A percentile compares a stretch with the other conserved stretches of the same genome.
Evolutionary conservation across 129 eudicot genomes (phyloP).

Genomic region (Centaurea solstitialis): DNA sequence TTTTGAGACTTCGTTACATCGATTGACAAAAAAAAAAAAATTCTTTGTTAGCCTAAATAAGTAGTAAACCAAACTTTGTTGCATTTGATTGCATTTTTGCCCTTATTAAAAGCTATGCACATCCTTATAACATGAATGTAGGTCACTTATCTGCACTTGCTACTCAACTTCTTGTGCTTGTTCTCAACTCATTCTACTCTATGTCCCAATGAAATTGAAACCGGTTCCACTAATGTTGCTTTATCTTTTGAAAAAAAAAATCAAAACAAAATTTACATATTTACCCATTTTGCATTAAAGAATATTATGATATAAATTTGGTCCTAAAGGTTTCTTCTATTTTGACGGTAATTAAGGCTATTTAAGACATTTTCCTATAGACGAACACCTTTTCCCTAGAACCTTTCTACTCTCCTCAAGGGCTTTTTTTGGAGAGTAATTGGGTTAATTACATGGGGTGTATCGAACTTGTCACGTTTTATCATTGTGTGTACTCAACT

Average conservation of each 20-base stretch:
- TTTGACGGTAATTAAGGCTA: neutral
- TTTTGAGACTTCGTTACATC: neutral
- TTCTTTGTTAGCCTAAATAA: too few relatives aligned
- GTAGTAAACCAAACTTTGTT: neutral
- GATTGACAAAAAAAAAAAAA: neutral
- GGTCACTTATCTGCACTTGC: constrained; percentile 4
- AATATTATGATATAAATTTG: neutral
- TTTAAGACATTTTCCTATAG: neutral
- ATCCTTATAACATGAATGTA: neutral
- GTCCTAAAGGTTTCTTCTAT: neutral
- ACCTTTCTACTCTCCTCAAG: too few relatives aligned
- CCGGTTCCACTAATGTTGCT: neutral
- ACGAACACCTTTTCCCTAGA: neutral
- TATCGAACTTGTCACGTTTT: too few relatives aligned
- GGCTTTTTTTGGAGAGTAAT: too few relatives aligned
- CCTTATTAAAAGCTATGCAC: neutral
- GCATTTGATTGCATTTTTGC: neutral
- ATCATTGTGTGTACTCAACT: too few relatives aligned
- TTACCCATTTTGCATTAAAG: neutral
- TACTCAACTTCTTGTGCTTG: neutral
- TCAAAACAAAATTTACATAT: neutral
- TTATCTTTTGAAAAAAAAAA: neutral
- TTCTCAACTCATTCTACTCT: neutral
- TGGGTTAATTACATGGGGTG: too few relatives aligned
- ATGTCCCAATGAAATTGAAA: neutral